A percentile compares a stretch with the other conserved stretches of the same genome.
phyloP scores from a whole-genome alignment of 23 red algal species.

The Gracilaria domingensis region DNA sequence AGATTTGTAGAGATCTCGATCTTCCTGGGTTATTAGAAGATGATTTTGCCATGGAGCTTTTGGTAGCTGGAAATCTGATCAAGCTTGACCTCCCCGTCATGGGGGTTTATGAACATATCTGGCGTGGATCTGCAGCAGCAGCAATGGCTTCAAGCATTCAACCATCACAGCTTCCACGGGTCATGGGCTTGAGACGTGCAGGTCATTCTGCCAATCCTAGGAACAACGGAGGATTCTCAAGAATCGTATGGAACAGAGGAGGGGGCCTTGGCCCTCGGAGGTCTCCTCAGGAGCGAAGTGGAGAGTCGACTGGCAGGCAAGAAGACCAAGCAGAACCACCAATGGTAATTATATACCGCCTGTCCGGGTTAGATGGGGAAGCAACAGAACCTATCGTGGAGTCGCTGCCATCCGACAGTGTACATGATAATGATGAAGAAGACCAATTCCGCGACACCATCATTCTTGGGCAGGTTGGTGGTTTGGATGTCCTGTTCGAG shows the following conservation, averaged over 20 bases:
- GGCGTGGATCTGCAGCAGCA: constrained; percentile 60
- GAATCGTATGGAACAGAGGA: constrained; percentile 47
- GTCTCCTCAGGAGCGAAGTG: constrained; percentile 8
- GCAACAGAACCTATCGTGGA: constrained; percentile 84
- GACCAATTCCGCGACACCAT: constrained; percentile 50
- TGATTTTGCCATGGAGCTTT: constrained; percentile 91
- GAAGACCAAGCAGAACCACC: constrained; percentile 10
- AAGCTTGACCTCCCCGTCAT: constrained; percentile 79
- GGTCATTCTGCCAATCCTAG: constrained; percentile 30
- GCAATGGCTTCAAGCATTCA: constrained; percentile 60
- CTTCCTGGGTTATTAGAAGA: constrained; percentile 80
- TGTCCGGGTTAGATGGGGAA: constrained; percentile 90
- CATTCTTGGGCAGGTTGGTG: constrained; percentile 65
- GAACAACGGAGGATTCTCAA: constrained; percentile 31
- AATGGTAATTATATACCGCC: constrained; percentile 69
- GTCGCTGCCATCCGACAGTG: constrained; percentile 28
- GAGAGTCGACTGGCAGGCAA: constrained; percentile 5
- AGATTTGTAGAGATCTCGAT: constrained; percentile 86
- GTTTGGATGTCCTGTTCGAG: constrained; percentile 65
- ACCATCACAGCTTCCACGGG: constrained; percentile 35
- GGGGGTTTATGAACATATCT: constrained; percentile 72
- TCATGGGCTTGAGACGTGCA: constrained; percentile 50
- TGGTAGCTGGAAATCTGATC: constrained; percentile 84
- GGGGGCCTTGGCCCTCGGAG: constrained; percentile 2
- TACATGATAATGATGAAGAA: constrained; percentile 59